These are phyloP conservation scores for Aspergillus puulaauensis DNA, from an alignment of 2,329 filamentous ascomycete genomes.

Conservation along the genomic window DNA sequence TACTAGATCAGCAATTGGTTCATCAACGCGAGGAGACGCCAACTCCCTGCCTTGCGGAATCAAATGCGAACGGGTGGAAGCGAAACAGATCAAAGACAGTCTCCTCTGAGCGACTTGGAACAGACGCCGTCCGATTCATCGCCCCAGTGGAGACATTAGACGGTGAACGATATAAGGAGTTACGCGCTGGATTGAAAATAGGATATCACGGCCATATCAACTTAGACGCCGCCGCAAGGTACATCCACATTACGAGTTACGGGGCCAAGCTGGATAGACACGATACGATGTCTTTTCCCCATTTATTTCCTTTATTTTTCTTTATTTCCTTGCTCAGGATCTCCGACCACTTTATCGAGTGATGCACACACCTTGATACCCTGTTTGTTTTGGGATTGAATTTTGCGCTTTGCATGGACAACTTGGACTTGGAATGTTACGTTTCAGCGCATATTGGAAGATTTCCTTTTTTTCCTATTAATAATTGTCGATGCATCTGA, in stretches of 20 bases:
- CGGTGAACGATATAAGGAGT: not conserved
- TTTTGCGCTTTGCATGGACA: conserved; percentile 13
- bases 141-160: conserved; percentile 19
- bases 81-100: conserved; percentile 33
- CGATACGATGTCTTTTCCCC: conserved; percentile 4
- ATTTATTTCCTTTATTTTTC: conserved; percentile 8
- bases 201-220: not conserved
- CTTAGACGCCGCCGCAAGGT: conserved; percentile 6
- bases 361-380: conserved; percentile 32
- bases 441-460: not conserved
- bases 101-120: conserved; percentile 37
- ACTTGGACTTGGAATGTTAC: not conserved
- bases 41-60: conserved; percentile 47
- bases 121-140: conserved; percentile 28
- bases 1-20: conserved; percentile 54
- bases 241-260: conserved; percentile 18
- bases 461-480: not conserved
- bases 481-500: not conserved
- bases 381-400: conserved; percentile 21
- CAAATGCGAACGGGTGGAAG: conserved; percentile 38
- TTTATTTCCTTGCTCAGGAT: conserved; percentile 13
- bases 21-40: conserved; percentile 51
- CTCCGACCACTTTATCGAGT: conserved; percentile 18
- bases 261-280: conserved; percentile 13
- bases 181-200: not conserved